Evolutionary conservation across 2,329 filamentous ascomycete species (phyloP), one percentile per base, ranked within the genome.

Genomic region (Hypoxylon sp.): DNA sequence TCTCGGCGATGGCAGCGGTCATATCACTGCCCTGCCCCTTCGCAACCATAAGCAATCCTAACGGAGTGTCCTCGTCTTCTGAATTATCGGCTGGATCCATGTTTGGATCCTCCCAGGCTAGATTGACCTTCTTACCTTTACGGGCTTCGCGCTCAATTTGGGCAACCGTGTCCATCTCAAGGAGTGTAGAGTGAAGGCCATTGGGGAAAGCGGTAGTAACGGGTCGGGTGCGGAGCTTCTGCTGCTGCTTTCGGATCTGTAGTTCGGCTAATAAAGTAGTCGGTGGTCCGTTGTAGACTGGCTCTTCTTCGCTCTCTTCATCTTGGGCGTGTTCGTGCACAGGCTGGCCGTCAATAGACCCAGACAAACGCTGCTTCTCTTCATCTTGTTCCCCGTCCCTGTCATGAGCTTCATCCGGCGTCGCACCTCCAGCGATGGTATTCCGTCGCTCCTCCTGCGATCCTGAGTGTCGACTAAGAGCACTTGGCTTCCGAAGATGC

Each of bases 251-350:
- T 55, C 96, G 91, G 71, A 97, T 83, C 78, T 98, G 94, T 6
- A 99, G 84, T 78, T 99, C 96, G 0, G 96, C 96, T 24, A 99
- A 87, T 0, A 99, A 86, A 0, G 96, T 99, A 0, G 94, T 97
- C 0, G 96, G 96, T 3, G 90, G 87, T 0, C 92, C 93, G 59
- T 90, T 85, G 70, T 88, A 91, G 1, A 84, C 75, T 1, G 85
- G 83, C 42, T 83, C 83, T 2, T 83, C 82, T 2, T 84, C 81
- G 3, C 82, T 84, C 24, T 84, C 81, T 26, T 84, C 84, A 2
- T 83, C 81, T 33, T 83, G 81, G 2, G 81, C 81, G 2, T 82
- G 82, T 2, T 82, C 82, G 0, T 78, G 78, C 5, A 74, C 78
- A 8, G 68, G 74, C 4, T 78, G 77, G 13, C 77, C 78, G 47